Evolutionary conservation across 805 yeast species (phyloP).

Genomic region (Cyberlindnera galapagoensis): DNA sequence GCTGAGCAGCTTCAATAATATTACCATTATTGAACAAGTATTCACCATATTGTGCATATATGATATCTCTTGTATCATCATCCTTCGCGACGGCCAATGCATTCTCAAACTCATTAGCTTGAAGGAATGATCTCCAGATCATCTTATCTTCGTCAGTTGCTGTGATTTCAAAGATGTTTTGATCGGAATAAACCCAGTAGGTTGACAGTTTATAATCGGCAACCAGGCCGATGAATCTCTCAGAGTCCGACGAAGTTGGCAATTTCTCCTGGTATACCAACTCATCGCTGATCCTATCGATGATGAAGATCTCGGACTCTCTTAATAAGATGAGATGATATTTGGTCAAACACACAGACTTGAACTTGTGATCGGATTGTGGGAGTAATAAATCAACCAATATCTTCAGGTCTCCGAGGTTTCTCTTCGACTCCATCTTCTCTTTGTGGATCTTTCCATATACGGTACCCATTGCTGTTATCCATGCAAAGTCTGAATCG

Average conservation of each 20-base stretch:
- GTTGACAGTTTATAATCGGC: conserved; percentile 49
- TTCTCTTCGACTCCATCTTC: conserved; percentile 16
- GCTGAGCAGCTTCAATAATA: conserved; percentile 41
- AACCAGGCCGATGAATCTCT: conserved; percentile 37
- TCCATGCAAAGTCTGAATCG: conserved; percentile 35
- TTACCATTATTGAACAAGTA: conserved; percentile 30
- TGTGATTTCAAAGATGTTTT: conserved; percentile 63
- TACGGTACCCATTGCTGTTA: conserved; percentile 40
- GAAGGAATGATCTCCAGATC: conserved; percentile 65
- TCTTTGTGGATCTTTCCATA: conserved; percentile 30
- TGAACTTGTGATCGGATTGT: conserved; percentile 26
- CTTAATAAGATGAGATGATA: conserved; percentile 48
- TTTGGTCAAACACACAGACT: conserved; percentile 40
- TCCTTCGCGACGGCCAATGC: conserved; percentile 46
- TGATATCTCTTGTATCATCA: conserved; percentile 35
- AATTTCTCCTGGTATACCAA: conserved; percentile 37
- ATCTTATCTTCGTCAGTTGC: conserved; percentile 63
- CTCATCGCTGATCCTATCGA: conserved; percentile 47
- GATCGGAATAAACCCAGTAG: conserved; percentile 67
- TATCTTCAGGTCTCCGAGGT: conserved; percentile 30
- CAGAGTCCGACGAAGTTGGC: conserved; percentile 27
- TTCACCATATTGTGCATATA: conserved; percentile 51
- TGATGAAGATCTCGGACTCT: conserved; percentile 34
- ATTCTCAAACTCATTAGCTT: conserved; percentile 48
- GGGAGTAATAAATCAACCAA: conserved; percentile 35